Conservation (phyloP, 805 yeast species). For the Hanseniaspora vineae region DNA sequence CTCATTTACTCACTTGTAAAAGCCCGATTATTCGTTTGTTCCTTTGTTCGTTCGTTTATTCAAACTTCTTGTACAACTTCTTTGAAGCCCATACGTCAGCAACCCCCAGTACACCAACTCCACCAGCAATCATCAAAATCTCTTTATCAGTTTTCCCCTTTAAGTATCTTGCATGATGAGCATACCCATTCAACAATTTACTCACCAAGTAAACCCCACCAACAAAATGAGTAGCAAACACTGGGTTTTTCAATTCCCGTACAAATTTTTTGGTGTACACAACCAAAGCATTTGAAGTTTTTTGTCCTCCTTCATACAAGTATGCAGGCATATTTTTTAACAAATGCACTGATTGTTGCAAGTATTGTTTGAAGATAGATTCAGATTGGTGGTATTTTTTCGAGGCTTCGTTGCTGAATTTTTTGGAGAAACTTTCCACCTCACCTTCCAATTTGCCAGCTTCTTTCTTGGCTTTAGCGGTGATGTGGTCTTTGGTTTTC, state of each 20-base stretch:
- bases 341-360: too few species aligned
- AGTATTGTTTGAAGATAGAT: too few species aligned
- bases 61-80: conserved; percentile 42
- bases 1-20: too few species aligned
- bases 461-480: not conserved
- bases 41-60: conserved; percentile 26
- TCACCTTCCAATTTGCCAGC: conserved; percentile 10
- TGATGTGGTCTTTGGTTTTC: conserved; percentile 13
- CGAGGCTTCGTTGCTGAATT: conserved; percentile 6
- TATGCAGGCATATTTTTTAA: too few species aligned
- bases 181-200: conserved; percentile 36
- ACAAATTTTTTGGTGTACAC: conserved; percentile 1
- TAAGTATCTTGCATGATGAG: conserved; percentile 35
- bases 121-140: conserved; percentile 38
- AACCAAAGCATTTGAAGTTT: conserved; percentile 2
- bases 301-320: not conserved
- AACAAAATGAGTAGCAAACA: conserved; percentile 40
- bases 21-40: too few species aligned
- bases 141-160: conserved; percentile 30
- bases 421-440: too few species aligned
- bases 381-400: not conserved
- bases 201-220: conserved; percentile 35
- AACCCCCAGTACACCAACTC: conserved; percentile 40
- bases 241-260: conserved; percentile 49
- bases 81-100: conserved; percentile 42